Evolutionary conservation across 345 rosid genomes (phyloP), one percentile per base, ranked within the genome.

Genomic region (Diplotaxis tenuifolia): DNA sequence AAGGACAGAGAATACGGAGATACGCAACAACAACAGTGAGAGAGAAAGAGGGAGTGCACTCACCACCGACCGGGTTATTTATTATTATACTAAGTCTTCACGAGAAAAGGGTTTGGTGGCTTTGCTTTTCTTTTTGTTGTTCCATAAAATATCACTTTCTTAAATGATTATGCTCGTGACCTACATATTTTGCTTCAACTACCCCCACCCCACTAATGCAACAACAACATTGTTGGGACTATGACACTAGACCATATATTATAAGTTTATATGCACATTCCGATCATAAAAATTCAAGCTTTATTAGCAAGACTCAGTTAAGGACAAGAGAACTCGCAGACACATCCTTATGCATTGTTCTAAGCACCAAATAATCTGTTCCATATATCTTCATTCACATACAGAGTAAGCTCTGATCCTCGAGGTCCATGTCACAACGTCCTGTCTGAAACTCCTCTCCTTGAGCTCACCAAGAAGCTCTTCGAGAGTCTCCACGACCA

Each of bases 381-480:
- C 83, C 10, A 85, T 80, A 75, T 93, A 81, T 89, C 91, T 21
- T 88, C 87, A n/a, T n/a, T n/a, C n/a, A n/a, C n/a, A n/a, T n/a
- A n/a, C n/a, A n/a, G n/a, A n/a, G n/a, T n/a, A n/a, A n/a, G n/a
- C n/a, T n/a, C n/a, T n/a, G n/a, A n/a, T n/a, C n/a, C n/a, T n/a
- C n/a, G n/a, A n/a, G n/a, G n/a, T 93, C 98, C 97, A 93, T 8
- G 98, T 93, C 72, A 90, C 94, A 2, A 87, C 97, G 68, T 93
- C 96, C 0, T 93, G 86, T 57, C 56, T 83, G 70, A 85, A 47
- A 8, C 70, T 78, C 74, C 63, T 88, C 40, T 62, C 68, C 9
- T 82, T 62, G 38, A 93, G 82, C 20, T 78, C 77, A 0, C 12
- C 57, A 72, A 91, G 89, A 57, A 87, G 56, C 54, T 75, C 87